Base-by-base conservation (phyloP, 2,329 filamentous ascomycete genomes). In the Calonectria pauciramosa region DNA sequence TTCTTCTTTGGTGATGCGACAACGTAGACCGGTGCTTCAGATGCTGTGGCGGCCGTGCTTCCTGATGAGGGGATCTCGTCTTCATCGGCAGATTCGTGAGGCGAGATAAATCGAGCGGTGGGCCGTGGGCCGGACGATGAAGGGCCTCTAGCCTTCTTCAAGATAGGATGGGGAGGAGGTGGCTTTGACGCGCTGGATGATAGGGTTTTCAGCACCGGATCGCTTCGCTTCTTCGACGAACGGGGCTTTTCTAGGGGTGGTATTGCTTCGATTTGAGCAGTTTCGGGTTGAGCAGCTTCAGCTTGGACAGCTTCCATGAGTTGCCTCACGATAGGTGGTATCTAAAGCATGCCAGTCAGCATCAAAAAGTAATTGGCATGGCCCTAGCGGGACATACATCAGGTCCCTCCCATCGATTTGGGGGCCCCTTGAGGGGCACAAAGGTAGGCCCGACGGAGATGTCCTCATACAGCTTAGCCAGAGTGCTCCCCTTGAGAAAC, bases 91-190 rank as follows among this genome's bases (percentile, higher is more conserved):
- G 89, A 89, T 36, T 86, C 86, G 38, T 87, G 87, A 2, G 91
- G 90, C 20, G 90, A 90, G 10, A 89, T 87, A 77, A 93, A 92
- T n/a, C 90, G 89, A 69, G 91, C 90, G 11, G 90, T 92, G n/a
- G 90, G 90, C 26, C 89, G 87, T 16, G 90, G 88, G 7, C 90
- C 89, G 20, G 87, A 88, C 26, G 85, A 83, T 36, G 90, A 90
- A 71, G 90, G 89, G 18, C 88, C 88, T 78, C 89, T 87, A 56
- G 87, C 84, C 82, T 92, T 93, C 81, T 92, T 92, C 73, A 93
- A 80, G 68, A 93, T 93, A 0, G 91, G 90, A 77, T 91, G 90
- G 4, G 87, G 81, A 44, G 87, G 89, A 6, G 88, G 86, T 10
- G 88, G 86, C 71, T 87, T 87, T 18, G 87, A 85, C 13, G 83